Percentiles rank a stretch among this genome's conserved stretches.
phyloP scores from a whole-genome alignment of 495 filamentous ascomycete species.

The Daldinia childiae region DNA sequence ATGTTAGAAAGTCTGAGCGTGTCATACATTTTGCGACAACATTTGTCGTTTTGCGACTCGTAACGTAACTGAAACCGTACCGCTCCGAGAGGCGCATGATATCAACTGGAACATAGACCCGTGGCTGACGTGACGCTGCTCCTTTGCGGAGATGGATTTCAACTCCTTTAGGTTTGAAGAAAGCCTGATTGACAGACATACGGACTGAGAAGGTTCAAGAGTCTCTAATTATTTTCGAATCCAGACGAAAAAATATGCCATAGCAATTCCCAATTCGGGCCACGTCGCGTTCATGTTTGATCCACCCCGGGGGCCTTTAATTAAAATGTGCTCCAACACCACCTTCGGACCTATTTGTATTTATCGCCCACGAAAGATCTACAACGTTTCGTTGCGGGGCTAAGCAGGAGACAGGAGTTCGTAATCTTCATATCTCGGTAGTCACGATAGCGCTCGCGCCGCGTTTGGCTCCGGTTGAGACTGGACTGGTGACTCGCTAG shows the following conservation, averaged over 20 bases:
- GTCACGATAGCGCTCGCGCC: neutral
- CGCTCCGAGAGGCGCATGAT: neutral
- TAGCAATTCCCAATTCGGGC: constrained; percentile 8
- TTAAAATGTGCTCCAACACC: constrained; percentile 14
- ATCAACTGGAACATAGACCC: neutral
- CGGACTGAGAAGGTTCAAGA: neutral
- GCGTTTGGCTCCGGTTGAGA: constrained; percentile 5
- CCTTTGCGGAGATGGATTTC: neutral
- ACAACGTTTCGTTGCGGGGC: constrained; percentile 11
- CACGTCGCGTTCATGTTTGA: constrained; percentile 4
- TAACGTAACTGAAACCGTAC: neutral
- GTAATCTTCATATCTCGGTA: constrained; percentile 11
- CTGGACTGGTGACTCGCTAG: constrained; percentile 6
- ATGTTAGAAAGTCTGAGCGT: neutral
- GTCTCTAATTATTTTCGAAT: neutral
- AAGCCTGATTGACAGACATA: neutral
- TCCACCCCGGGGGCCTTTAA: constrained; percentile 11
- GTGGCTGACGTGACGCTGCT: neutral
- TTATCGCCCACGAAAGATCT: neutral
- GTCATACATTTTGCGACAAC: neutral
- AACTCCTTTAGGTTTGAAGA: neutral
- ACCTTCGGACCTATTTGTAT: constrained; percentile 6
- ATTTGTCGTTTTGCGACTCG: neutral
- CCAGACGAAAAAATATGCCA: neutral
- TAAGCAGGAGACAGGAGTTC: constrained; percentile 14